These are phyloP conservation scores for Sporothrix mexicana DNA, from an alignment of 2,329 filamentous ascomycete genomes.

Conservation along the genomic window DNA sequence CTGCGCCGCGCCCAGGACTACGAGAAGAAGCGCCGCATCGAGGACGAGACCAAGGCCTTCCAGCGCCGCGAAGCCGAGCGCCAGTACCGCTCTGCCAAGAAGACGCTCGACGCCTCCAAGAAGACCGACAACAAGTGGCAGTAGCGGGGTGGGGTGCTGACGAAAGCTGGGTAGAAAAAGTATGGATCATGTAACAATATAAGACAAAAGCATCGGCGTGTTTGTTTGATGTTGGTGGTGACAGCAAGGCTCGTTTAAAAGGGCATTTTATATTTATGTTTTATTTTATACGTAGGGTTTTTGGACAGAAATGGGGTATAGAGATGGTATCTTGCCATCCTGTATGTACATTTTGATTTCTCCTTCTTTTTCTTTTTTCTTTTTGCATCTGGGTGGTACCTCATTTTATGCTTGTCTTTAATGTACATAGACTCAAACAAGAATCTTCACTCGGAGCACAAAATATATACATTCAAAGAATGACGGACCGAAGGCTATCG, in stretches of 20 bases:
- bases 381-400: conserved; percentile 14
- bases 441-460: conserved; percentile 25
- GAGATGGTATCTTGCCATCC: not conserved
- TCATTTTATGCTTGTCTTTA: not conserved
- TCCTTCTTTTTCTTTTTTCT: too few relatives aligned
- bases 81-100: conserved; percentile 37
- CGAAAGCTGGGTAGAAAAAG: not conserved
- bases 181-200: not conserved
- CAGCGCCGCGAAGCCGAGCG: conserved; percentile 38
- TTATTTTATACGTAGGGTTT: not conserved
- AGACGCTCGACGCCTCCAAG: conserved; percentile 31
- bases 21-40: conserved; percentile 69
- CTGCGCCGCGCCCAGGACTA: conserved; percentile 40
- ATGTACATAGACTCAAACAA: conserved; percentile 24
- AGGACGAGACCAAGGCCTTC: conserved; percentile 38
- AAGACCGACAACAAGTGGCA: conserved; percentile 15
- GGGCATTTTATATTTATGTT: not conserved
- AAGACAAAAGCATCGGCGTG: conserved; percentile 13
- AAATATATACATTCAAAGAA: too few relatives aligned
- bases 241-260: not conserved
- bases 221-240: not conserved
- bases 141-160: not conserved
- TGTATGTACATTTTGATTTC: conserved; percentile 2
- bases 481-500: not conserved
- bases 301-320: conserved; percentile 7